Evolutionary conservation across 2,329 filamentous ascomycete genomes (phyloP).

Genomic region (Fusarium sp.): DNA sequence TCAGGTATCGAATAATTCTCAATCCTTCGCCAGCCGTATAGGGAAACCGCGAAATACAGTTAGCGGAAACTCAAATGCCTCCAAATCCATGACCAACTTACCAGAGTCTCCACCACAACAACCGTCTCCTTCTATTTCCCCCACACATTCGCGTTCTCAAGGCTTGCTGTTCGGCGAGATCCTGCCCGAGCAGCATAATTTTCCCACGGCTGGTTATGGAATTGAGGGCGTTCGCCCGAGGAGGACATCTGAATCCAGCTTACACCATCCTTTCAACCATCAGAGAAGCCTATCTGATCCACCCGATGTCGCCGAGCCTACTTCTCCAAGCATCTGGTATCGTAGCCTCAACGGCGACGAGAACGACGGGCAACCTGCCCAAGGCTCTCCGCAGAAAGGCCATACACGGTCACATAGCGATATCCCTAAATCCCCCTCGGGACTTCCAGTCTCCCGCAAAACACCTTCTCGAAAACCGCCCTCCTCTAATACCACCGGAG

Average conservation of each 20-base stretch:
- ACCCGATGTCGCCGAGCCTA: constrained; percentile 64
- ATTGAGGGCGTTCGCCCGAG: constrained; percentile 65
- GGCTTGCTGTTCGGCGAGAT: constrained; percentile 81
- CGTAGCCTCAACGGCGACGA: constrained; percentile 50
- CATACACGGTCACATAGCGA: constrained; percentile 71
- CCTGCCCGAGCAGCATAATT: constrained; percentile 66
- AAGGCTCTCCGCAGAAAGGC: constrained; percentile 46
- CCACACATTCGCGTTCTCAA: constrained; percentile 53
- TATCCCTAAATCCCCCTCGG: constrained; percentile 55
- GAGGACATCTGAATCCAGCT: constrained; percentile 77
- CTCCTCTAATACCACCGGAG: constrained; percentile 39
- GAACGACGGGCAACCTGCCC: constrained; percentile 33
- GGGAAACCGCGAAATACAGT: constrained; percentile 59
- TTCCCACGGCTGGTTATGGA: constrained; percentile 67
- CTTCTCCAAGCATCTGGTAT: constrained; percentile 76
- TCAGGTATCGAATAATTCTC: constrained; percentile 63
- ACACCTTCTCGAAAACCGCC: constrained; percentile 44
- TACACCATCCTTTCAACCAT: constrained; percentile 63
- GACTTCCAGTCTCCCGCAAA: constrained; percentile 49
- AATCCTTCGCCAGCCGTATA: constrained; percentile 70
- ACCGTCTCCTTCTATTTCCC: constrained; percentile 48
- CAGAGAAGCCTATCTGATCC: constrained; percentile 67
- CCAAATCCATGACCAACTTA: constrained; percentile 51
- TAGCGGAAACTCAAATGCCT: constrained; percentile 50
- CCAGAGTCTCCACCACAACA: constrained; percentile 50